These are phyloP conservation scores for Ajuga reptans DNA, from an alignment of 305 asterid genomes.

Conservation along the genomic window DNA sequence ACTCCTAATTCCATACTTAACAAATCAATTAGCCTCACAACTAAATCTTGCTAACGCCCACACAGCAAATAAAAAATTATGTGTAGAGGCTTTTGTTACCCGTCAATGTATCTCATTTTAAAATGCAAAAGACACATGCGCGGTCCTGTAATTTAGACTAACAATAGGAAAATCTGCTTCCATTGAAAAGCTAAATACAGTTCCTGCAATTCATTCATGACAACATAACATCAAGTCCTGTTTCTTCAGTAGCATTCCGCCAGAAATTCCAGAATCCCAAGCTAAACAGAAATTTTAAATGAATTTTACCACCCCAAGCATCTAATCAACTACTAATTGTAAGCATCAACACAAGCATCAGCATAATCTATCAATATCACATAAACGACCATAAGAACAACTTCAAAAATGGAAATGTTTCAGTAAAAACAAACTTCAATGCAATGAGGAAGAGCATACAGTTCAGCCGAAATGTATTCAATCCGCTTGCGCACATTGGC, in stretches of 20 bases:
- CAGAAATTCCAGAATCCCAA: not conserved
- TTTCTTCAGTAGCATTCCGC: not conserved
- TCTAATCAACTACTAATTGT: not conserved
- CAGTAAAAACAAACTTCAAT: not conserved
- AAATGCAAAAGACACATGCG: not conserved
- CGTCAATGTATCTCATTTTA: not conserved
- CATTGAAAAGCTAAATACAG: not conserved
- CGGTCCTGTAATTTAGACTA: not conserved
- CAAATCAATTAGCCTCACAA: not conserved
- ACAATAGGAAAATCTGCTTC: too few relatives aligned
- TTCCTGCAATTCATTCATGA: not conserved
- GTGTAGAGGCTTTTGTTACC: not conserved
- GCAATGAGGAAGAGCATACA: conserved; percentile 40
- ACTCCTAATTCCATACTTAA: not conserved
- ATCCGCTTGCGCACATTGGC: conserved; percentile 92
- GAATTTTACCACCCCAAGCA: not conserved
- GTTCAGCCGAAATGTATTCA: conserved; percentile 82
- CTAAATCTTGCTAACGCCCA: not conserved
- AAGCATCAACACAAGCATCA: not conserved
- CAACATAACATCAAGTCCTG: not conserved
- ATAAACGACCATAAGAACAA: not conserved
- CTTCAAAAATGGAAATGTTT: not conserved
- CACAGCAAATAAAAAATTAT: not conserved
- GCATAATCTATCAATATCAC: not conserved
- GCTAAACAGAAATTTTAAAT: not conserved